A percentile compares a stretch with the other conserved stretches of the same genome.
Evolutionary conservation across 1,284 basidiomycete species (phyloP).

Genomic region (Trametes sp.): DNA sequence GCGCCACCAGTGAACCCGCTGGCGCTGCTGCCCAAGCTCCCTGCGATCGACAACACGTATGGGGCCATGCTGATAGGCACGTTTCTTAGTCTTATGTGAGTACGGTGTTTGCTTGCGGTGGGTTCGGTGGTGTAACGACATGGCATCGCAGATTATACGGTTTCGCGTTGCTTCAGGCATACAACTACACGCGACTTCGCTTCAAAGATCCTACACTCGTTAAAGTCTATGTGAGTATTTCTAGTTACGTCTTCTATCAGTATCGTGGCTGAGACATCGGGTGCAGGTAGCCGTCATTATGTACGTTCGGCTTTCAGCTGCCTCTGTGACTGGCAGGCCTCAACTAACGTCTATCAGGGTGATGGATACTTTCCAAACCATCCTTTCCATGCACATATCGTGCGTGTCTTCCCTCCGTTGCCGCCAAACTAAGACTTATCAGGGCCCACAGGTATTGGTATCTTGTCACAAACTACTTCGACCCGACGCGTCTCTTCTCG

Average conservation of each 20-base stretch:
- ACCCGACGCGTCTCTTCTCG: conserved; percentile 1
- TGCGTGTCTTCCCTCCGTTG: not conserved
- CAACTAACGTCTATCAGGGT: not conserved
- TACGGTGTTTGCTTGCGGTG: not conserved
- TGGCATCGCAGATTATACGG: conserved; percentile 6
- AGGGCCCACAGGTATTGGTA: conserved; percentile 8
- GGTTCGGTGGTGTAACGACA: no score
- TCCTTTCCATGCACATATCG: conserved; percentile 17
- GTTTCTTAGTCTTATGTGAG: conserved; percentile 13
- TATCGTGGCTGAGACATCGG: not conserved
- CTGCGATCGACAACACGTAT: conserved; percentile 14
- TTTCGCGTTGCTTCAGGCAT: conserved; percentile 1
- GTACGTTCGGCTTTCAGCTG: not conserved
- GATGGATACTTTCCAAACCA: conserved; percentile 10
- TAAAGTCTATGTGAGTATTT: not conserved
- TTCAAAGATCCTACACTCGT: not conserved
- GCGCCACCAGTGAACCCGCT: not conserved
- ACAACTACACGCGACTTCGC: conserved; percentile 1
- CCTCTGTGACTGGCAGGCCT: not conserved
- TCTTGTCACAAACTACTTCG: conserved; percentile 8
- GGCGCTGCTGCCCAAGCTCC: not conserved
- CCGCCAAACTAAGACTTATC: not conserved
- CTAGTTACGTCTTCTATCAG: no score
- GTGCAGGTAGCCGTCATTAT: conserved; percentile 3
- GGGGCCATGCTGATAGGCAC: conserved; percentile 18